phyloP scores from a whole-genome alignment of 306 rosid genomes.

The Erythrophleum fordii region DNA sequence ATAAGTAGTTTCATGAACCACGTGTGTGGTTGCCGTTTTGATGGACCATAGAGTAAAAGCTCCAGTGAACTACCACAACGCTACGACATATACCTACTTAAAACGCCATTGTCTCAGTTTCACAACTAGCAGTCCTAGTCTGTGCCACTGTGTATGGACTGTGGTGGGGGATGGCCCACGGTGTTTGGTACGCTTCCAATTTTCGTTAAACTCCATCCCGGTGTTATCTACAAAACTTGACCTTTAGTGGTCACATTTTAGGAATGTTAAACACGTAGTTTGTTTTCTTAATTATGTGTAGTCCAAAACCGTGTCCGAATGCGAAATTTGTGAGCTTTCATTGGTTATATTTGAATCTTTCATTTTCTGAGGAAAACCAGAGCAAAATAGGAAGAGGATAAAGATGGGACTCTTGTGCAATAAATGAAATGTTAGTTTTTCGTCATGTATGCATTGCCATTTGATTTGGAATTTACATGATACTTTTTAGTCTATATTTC shows the following conservation, averaged over 20 bases:
- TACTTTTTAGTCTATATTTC: slow-evolving; percentile 18
- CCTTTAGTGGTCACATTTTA: slow-evolving; percentile 42
- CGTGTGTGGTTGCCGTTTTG: slow-evolving; percentile 32
- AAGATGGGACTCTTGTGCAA: slow-evolving; percentile 8
- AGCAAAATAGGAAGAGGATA: not conserved
- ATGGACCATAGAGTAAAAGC: not conserved
- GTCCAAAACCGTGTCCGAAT: not conserved
- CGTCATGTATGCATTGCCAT: not conserved
- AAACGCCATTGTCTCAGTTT: slow-evolving; percentile 35
- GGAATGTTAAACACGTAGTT: slow-evolving; percentile 22
- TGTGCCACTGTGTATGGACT: slow-evolving; percentile 26
- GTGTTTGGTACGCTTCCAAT: not conserved
- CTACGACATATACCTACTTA: not conserved
- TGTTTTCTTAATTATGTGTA: slow-evolving; percentile 1
- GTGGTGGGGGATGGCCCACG: slow-evolving; percentile 37
- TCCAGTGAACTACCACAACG: not conserved
- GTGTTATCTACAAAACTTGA: not conserved
- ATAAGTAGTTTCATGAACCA: slow-evolving; percentile 34
- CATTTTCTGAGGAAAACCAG: slow-evolving; percentile 16
- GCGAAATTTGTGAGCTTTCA: slow-evolving; percentile 20
- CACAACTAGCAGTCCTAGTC: slow-evolving; percentile 29
- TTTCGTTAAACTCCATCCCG: not conserved
- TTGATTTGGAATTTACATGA: not conserved
- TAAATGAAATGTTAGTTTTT: not conserved
- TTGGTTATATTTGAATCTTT: slow-evolving; percentile 31